These are phyloP conservation scores for Lichtheimia corymbifera DNA, from an alignment of 371 early-diverging fungal species.

Conservation along the genomic window DNA sequence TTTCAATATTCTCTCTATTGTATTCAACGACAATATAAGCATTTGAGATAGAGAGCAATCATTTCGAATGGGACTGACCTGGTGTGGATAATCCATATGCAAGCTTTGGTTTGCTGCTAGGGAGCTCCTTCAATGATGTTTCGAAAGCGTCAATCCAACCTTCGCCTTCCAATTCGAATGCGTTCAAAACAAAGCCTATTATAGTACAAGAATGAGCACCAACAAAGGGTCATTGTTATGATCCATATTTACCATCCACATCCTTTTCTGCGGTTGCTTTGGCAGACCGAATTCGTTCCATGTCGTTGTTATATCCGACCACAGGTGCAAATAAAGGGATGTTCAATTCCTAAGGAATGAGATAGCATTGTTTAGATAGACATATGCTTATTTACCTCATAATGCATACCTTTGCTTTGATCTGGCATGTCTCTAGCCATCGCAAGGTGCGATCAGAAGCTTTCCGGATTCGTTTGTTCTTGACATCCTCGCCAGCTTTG, in stretches of 20 bases:
- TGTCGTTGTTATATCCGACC: conserved; percentile 48
- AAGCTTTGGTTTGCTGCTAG: conserved; percentile 47
- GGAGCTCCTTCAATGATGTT: conserved; percentile 39
- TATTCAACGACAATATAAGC: not conserved
- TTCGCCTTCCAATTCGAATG: conserved; percentile 27
- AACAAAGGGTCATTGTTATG: too few relatives aligned
- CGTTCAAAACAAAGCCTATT: conserved; percentile 46
- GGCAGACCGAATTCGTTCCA: conserved; percentile 65
- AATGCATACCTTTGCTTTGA: conserved; percentile 28
- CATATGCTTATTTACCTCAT: conserved; percentile 6
- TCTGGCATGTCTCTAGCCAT: conserved; percentile 53
- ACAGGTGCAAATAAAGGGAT: conserved; percentile 64
- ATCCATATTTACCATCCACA: conserved; percentile 43
- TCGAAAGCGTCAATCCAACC: conserved; percentile 19
- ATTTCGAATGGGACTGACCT: conserved; percentile 19
- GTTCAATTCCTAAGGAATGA: conserved; percentile 15
- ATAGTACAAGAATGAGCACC: not conserved
- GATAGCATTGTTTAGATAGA: not conserved
- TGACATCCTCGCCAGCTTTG: conserved; percentile 47
- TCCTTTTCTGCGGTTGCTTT: conserved; percentile 53
- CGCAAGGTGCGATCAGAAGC: conserved; percentile 68
- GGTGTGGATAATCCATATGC: conserved; percentile 49
- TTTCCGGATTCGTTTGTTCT: conserved; percentile 61
- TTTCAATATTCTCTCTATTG: conserved; percentile 58
- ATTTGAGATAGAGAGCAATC: not conserved